phyloP scores from a whole-genome alignment of 2,329 filamentous ascomycete species.

The Beauveria sp. region DNA sequence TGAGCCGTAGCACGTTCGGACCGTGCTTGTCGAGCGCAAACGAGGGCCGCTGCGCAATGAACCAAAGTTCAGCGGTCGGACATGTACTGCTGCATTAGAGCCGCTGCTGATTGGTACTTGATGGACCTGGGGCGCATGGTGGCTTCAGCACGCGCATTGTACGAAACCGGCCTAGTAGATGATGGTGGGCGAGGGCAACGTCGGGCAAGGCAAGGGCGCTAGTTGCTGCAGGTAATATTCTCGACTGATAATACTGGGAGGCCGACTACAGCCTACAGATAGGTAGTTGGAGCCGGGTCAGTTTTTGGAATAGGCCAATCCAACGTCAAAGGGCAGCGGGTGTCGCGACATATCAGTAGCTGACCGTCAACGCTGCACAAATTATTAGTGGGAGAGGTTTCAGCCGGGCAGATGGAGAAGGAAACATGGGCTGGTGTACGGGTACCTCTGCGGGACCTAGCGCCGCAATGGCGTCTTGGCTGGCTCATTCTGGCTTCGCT shows the following conservation, averaged over 20 bases:
- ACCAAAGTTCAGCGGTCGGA: background rate
- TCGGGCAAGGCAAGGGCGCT: background rate
- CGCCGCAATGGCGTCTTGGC: background rate
- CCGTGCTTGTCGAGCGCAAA: background rate
- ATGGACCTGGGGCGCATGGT: background rate
- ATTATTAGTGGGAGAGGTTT: background rate
- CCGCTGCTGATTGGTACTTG: background rate
- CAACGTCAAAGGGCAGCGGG: background rate
- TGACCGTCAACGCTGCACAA: background rate
- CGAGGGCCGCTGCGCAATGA: background rate
- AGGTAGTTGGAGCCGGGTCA: background rate
- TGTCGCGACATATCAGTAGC: background rate
- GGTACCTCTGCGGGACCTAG: background rate
- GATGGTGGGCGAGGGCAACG: background rate
- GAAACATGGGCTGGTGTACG: background rate
- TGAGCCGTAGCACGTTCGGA: background rate
- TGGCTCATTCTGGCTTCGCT: background rate
- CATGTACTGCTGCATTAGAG: background rate
- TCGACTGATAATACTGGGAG: background rate
- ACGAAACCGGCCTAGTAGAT: background rate
- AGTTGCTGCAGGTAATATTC: background rate
- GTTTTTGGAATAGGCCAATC: background rate
- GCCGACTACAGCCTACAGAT: too few species aligned
- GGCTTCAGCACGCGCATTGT: background rate
- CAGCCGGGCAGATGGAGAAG: background rate